Base-by-base conservation (phyloP, 108 stramenopile species). In the Cyclotella cryptica region DNA sequence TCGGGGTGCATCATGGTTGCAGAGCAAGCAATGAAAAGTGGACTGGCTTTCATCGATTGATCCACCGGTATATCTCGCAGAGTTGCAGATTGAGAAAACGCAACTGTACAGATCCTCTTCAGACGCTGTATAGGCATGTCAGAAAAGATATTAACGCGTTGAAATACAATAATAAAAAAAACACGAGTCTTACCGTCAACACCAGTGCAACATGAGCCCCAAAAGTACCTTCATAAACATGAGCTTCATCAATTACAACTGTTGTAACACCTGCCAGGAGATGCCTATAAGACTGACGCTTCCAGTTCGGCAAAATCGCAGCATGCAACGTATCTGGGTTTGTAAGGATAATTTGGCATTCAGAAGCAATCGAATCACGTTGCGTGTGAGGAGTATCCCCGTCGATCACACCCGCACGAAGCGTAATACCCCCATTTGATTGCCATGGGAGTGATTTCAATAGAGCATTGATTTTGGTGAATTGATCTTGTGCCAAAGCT, bases 251-350 rank as follows among this genome's bases (percentile, higher is more conserved):
- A 40, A 99, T 66, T 18, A 98, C 97, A 28, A 98, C 91, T 67
- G 89, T 97, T 0, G 71, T 54, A 0, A 98, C 45, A 46, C 84
- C 61, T 28, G 54, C 71, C 35, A 99, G 69, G 22, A 98, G 57
- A 1, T 62, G 43, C 49, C 79, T 73, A 59, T 93, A 87, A 54
- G 75, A 66, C 39, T 83, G 79, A 3, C 67, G 59, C 22, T 90
- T 86, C 93, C 97, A 97, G 15, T 88, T 71, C n/a, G 98, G 97
- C 18, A 99, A 68, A 19, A 99, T 85, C 10, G 96, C 84, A 14
- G 93, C 92, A 79, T 99, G 98, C 17, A 99, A 69, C 40, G 98
- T 99, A 78, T 99, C 98, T 3, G 98, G 98, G 80, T 99, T 99
- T 13, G 97, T 98, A 52, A 99, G 79, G 28, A 99, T 81, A 30